Percentiles rank a stretch among this genome's conserved stretches.
phyloP scores from a whole-genome alignment of 345 rosid species.

The Eucalyptus tenuipes region DNA sequence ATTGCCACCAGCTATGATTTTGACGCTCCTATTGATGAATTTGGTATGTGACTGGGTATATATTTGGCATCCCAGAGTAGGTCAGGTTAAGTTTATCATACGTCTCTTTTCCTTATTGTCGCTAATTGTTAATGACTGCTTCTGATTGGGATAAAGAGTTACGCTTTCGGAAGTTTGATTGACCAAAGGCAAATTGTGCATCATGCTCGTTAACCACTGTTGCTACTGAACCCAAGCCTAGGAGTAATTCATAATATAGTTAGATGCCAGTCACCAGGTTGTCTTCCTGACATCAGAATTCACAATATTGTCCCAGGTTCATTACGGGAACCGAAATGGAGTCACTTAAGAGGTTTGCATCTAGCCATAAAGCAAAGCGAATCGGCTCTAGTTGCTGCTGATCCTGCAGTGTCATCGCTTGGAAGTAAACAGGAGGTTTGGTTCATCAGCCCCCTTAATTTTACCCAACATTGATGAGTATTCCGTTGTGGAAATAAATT shows the following conservation, averaged over 20 bases:
- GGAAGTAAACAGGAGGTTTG: constrained; percentile 21
- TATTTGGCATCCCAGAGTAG: background rate
- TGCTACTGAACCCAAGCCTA: background rate
- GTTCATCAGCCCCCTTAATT: background rate
- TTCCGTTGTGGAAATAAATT: background rate
- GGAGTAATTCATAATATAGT: background rate
- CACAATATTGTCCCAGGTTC: constrained; percentile 4
- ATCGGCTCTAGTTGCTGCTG: constrained; percentile 11
- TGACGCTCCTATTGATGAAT: constrained; percentile 35
- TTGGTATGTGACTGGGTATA: constrained; percentile 3
- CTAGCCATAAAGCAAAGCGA: constrained; percentile 19
- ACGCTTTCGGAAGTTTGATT: background rate
- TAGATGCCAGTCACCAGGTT: background rate
- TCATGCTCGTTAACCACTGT: background rate
- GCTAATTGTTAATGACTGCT: background rate
- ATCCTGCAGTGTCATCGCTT: background rate
- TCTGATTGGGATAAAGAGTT: background rate
- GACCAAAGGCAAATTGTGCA: background rate
- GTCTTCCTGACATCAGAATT: background rate
- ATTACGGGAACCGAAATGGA: constrained; percentile 39
- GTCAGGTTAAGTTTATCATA: background rate
- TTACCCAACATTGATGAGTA: background rate
- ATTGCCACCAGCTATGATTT: constrained; percentile 25
- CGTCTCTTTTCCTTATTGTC: background rate
- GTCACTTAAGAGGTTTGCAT: constrained; percentile 38